Base-by-base conservation (phyloP, 352 stramenopile genomes). In the Peronospora belbahrii region DNA sequence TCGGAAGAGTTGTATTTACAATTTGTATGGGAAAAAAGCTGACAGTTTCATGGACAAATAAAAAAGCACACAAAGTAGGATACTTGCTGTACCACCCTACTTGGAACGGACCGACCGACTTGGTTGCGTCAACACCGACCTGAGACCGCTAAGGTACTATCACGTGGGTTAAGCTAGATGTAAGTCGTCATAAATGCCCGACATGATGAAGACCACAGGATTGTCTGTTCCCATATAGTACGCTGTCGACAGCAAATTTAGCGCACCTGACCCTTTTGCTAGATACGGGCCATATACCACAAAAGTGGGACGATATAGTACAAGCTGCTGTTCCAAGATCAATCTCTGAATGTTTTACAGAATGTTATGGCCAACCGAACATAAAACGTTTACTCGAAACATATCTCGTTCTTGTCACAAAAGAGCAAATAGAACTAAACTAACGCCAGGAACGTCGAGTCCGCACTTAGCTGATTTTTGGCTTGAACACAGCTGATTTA, bases 401-500 rank as follows among this genome's bases (percentile, higher is more conserved):
- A 28, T 28, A 28, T 28, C 24, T 28, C 24, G 24, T 28, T 11
- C 24, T 28, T 28, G 24, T 28, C 24, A 28, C 24, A 28, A n/a
- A n/a, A n/a, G 24, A 2, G 6, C 28, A n/a, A 17, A 33, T 10
- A 11, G 9, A 33, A n/a, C 13, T 15, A 33, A 33, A 11, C 15
- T 9, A 15, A 33, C 28, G 28, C 11, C 28, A 33, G 13, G 23
- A 33, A 34, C 17, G 24, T 28, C 8, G 24, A 28, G 24, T 20
- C n/a, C 19, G 17, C 17, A 11, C 27, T 47, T 66, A 63, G 9
- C 22, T 64, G 13, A 11, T 63, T 24, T 70, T 69, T 13, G 60
- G 30, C 22, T 68, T 67, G 36, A 78, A 76, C 3, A 43, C 28
- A n/a, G 52, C 51, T 27, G 60, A 51, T 38, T 82, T 83, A 42